Conservation (phyloP, 106 monocot genomes). For the Dendrobium officinale region DNA sequence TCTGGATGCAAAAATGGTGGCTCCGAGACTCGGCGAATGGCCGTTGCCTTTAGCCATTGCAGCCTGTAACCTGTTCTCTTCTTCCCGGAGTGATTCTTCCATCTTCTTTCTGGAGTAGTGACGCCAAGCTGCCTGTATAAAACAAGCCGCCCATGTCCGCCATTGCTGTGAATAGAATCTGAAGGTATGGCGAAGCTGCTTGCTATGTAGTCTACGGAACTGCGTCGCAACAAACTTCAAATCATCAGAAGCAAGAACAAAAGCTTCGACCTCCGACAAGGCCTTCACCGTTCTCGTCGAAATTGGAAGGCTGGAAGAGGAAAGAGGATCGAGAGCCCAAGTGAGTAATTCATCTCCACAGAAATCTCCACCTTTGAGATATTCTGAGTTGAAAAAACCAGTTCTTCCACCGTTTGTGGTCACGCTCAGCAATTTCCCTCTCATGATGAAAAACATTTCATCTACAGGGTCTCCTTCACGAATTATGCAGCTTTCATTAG, state of each 20-base stretch:
- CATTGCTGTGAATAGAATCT: conserved; percentile 57
- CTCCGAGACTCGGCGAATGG: conserved; percentile 37
- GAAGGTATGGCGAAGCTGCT: conserved; percentile 54
- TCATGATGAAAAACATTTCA: conserved; percentile 63
- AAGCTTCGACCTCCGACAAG: conserved; percentile 48
- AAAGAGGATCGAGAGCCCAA: conserved; percentile 55
- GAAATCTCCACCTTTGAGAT: conserved; percentile 49
- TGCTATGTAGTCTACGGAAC: conserved; percentile 60
- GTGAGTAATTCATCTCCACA: conserved; percentile 64
- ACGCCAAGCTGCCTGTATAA: conserved; percentile 63
- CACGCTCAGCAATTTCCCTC: conserved; percentile 43
- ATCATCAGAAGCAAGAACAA: conserved; percentile 45
- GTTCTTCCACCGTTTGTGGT: conserved; percentile 67
- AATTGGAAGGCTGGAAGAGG: conserved; percentile 41
- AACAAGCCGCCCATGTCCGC: conserved; percentile 66
- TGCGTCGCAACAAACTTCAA: conserved; percentile 64
- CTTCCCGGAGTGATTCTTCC: conserved; percentile 36
- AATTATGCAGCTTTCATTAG: conserved; percentile 35
- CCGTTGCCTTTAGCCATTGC: conserved; percentile 17
- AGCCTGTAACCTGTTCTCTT: conserved; percentile 40
- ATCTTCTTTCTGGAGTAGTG: conserved; percentile 37
- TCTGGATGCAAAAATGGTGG: conserved; percentile 43
- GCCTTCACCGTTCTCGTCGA: conserved; percentile 59
- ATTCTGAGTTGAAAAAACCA: conserved; percentile 53
- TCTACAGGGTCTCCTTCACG: conserved; percentile 54